Evolutionary conservation across 331 rosid species (phyloP).

Genomic region (Spiraea crenata): DNA sequence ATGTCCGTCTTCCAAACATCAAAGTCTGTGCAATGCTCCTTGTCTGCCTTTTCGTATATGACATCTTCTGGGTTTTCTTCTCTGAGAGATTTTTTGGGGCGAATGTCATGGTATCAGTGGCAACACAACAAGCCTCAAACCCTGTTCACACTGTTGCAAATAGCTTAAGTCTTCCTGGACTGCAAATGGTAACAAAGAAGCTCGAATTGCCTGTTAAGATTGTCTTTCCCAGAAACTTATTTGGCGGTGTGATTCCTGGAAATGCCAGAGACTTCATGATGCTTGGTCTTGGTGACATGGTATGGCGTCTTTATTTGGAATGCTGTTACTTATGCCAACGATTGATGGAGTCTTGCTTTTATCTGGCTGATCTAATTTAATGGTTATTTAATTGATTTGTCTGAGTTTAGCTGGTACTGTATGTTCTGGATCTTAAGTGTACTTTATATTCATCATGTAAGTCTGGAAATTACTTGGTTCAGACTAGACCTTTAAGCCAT

Average conservation of each 20-base stretch:
- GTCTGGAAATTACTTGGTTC: neutral
- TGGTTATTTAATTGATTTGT: neutral
- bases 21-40: constrained; percentile 96
- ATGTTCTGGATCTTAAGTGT: neutral
- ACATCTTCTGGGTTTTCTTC: constrained; percentile 98
- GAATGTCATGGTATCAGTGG: constrained; percentile 98
- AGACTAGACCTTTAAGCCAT: neutral
- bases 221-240: constrained; percentile 88
- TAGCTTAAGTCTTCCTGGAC: constrained; percentile 95
- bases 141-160: constrained; percentile 98
- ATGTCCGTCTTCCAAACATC: constrained; percentile 93
- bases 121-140: constrained; percentile 93
- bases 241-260: constrained; percentile 75
- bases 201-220: constrained; percentile 98
- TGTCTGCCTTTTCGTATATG: constrained; percentile 78
- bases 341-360: constrained; percentile 16
- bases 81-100: constrained; percentile 97
- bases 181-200: constrained; percentile 90
- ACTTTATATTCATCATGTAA: neutral
- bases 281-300: constrained; percentile 99
- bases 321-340: constrained; percentile 6
- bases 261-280: constrained; percentile 87
- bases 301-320: constrained; percentile 35
- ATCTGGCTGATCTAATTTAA: neutral
- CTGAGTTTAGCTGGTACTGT: no score